Conservation (phyloP, 345 rosid genomes). For the Salix brachista region DNA sequence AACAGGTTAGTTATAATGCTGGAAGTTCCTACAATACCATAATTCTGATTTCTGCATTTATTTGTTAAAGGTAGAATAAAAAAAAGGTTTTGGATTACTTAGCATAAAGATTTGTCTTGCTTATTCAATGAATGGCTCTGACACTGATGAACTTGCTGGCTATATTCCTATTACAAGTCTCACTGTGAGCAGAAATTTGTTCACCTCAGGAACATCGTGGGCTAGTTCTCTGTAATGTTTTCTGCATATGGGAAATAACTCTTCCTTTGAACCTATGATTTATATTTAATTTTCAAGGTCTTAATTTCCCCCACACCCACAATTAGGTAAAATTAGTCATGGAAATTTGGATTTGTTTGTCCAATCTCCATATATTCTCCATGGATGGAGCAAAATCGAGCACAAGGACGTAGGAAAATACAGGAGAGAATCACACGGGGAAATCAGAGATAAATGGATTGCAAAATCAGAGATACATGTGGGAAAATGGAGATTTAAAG, state of each 20-base stretch:
- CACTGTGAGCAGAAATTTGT: background rate
- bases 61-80: background rate
- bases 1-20: background rate
- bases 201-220: background rate
- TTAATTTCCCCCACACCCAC: background rate
- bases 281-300: background rate
- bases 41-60: background rate
- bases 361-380: background rate
- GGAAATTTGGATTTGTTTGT: background rate
- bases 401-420: background rate
- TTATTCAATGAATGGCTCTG: background rate
- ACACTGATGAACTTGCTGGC: background rate
- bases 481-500: conserved; percentile 6
- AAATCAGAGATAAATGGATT: background rate
- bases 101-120: background rate
- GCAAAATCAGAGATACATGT: conserved; percentile 35
- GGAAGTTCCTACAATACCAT: background rate
- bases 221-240: background rate
- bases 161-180: background rate
- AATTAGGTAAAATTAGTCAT: background rate
- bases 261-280: background rate
- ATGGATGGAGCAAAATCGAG: background rate
- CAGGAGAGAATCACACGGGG: background rate
- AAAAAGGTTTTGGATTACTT: background rate
- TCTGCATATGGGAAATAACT: background rate